These are phyloP conservation scores for Kodamaea kaohsiungensis DNA, from an alignment of 805 yeast genomes.

Conservation along the genomic window DNA sequence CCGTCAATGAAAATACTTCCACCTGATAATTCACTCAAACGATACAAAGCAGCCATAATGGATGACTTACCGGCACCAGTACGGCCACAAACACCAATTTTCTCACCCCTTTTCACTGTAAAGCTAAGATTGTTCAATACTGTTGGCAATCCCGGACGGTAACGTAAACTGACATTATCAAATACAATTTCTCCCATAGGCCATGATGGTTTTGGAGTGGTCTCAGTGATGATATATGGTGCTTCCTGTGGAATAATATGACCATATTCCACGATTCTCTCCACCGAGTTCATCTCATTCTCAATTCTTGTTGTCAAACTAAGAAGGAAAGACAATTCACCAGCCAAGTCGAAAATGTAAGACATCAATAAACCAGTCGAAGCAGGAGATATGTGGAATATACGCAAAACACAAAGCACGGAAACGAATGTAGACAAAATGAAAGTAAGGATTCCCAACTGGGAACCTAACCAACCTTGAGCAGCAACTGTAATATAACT, in stretches of 20 bases:
- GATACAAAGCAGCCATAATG: constrained; percentile 62
- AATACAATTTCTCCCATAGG: constrained; percentile 53
- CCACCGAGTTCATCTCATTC: constrained; percentile 76
- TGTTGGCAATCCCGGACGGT: constrained; percentile 60
- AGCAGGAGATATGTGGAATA: constrained; percentile 59
- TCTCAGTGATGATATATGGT: constrained; percentile 48
- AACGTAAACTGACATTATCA: constrained; percentile 50
- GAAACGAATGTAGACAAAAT: constrained; percentile 53
- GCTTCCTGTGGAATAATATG: constrained; percentile 64
- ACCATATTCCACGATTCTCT: constrained; percentile 68
- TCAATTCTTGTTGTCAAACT: constrained; percentile 70
- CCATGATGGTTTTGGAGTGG: constrained; percentile 49
- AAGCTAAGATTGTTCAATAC: constrained; percentile 51
- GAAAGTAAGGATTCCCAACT: constrained; percentile 57
- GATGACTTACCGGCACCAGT: constrained; percentile 86
- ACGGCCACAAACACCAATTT: constrained; percentile 84
- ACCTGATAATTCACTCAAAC: constrained; percentile 50
- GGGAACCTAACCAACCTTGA: constrained; percentile 72
- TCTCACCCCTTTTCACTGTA: constrained; percentile 56
- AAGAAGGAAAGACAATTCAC: constrained; percentile 58
- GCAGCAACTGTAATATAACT: constrained; percentile 60
- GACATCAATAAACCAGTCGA: constrained; percentile 69
- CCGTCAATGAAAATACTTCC: constrained; percentile 59
- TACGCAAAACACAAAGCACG: constrained; percentile 59
- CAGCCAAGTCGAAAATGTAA: constrained; percentile 54